These are phyloP conservation scores for Kwoniella sp. DNA, from an alignment of 768 basidiomycete species.

Conservation along the genomic window DNA sequence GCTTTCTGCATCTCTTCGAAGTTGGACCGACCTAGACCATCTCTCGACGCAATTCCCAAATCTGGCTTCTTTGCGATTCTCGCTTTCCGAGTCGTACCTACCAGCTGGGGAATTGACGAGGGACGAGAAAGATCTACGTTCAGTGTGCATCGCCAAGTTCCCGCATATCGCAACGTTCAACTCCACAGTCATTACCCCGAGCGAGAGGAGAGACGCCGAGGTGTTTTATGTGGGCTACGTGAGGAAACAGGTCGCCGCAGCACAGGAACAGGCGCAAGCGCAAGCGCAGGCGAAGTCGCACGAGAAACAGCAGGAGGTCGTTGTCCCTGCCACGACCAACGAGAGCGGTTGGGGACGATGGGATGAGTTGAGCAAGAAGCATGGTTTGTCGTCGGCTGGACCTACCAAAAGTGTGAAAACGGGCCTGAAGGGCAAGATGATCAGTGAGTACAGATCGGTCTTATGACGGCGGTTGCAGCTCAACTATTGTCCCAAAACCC, in stretches of 20 bases:
- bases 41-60: slow-evolving; percentile 16
- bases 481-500: too few species aligned
- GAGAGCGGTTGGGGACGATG: slow-evolving; percentile 31
- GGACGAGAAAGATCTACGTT: slow-evolving; percentile 35
- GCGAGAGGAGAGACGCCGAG: slow-evolving; percentile 50
- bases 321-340: too few species aligned
- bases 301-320: background rate
- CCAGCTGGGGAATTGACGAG: slow-evolving; percentile 4
- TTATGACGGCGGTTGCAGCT: too few species aligned
- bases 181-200: slow-evolving; percentile 27
- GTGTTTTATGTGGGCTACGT: slow-evolving; percentile 34
- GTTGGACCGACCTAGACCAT: slow-evolving; percentile 11
- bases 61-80: slow-evolving; percentile 24
- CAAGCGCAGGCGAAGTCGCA: background rate
- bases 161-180: slow-evolving; percentile 39
- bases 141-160: slow-evolving; percentile 44
- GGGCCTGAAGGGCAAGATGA: slow-evolving; percentile 40
- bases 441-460: slow-evolving; percentile 37
- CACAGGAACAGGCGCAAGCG: slow-evolving; percentile 5
- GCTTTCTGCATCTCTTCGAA: background rate
- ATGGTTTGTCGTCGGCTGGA: slow-evolving; percentile 13
- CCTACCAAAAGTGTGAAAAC: background rate
- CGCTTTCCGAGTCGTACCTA: slow-evolving; percentile 6
- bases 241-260: slow-evolving; percentile 4
- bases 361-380: slow-evolving; percentile 26